Percentiles rank a stretch among this genome's conserved stretches.
Evolutionary conservation across 345 rosid species (phyloP).

Genomic region (Atalantia buxifolia): DNA sequence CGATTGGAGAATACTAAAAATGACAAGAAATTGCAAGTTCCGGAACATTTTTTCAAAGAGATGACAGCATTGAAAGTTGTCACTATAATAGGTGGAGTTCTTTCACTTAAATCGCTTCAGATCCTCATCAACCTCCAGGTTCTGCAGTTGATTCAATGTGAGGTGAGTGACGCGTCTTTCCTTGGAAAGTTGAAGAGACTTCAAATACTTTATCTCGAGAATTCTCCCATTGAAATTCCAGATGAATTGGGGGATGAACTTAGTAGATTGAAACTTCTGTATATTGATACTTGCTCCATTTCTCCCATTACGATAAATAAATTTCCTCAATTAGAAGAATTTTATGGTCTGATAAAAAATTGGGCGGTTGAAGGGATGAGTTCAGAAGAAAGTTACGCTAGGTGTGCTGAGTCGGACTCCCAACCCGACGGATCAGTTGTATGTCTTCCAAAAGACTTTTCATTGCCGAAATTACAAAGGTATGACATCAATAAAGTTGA

Average conservation of each 20-base stretch:
- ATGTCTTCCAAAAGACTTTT: neutral
- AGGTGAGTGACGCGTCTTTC: neutral
- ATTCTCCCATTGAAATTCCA: neutral
- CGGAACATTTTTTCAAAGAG: too few relatives aligned
- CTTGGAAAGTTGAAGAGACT: neutral
- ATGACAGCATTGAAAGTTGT: too few relatives aligned
- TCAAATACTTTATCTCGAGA: neutral
- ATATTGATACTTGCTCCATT: rapidly evolving
- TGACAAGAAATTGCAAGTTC: too few relatives aligned
- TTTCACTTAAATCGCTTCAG: neutral
- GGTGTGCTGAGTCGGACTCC: neutral
- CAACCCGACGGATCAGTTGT: neutral
- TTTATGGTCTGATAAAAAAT: neutral
- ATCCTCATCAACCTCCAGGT: neutral
- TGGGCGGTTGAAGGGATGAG: neutral
- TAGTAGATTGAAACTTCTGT: neutral
- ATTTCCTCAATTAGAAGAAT: neutral
- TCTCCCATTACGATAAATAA: too few relatives aligned
- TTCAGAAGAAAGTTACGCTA: neutral
- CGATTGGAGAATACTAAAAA: neutral
- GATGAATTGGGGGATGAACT: neutral
- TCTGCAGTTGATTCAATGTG: neutral
- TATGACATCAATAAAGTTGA: neutral
- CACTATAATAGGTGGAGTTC: too few relatives aligned
- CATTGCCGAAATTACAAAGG: neutral